Evolutionary conservation across 2,329 filamentous ascomycete species (phyloP), one percentile per base, ranked within the genome.

Genomic region (Rhynchosporium agropyri): DNA sequence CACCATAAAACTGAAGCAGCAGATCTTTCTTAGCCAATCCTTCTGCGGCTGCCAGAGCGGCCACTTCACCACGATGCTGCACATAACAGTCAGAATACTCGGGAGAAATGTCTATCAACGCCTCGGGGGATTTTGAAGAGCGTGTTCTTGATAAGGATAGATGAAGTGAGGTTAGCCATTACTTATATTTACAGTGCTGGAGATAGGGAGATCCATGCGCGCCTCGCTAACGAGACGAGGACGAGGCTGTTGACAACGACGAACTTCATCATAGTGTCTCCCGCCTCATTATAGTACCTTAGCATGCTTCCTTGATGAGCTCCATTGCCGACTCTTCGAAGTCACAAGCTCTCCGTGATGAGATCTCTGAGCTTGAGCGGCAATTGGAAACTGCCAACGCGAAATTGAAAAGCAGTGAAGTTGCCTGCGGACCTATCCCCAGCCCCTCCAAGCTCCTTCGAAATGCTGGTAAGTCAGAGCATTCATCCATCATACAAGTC

Each of bases 281-380:
- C n/a, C 46, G 53, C 29, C 20, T 28, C 49, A 26, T 12, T 29
- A n/a, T n/a, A n/a, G n/a, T n/a, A 56, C 31, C 53, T 12, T 43
- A 61, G 46, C 31, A 69, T 68, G 68, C 36, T 64, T 50, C 63
- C 56, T 63, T 62, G 60, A 73, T 72, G 71, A 69, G 50, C 68
- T 60, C 50, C 36, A 43, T 56, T 55, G 46, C 51, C 55, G 68
- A 69, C 67, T 67, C 63, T 54, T 48, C 62, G 61, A 63, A 69
- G 67, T 70, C 68, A 62, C 69, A 70, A 76, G 62, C 78, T 77
- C 65, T 74, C 45, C 60, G 65, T 60, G 73, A 81, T 74, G 86
- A 90, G 74, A 85, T 90, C 65, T 76, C 77, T 7, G 79, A 82
- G 26, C 78, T 90, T 10, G 85, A 90, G 63, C 64, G 66, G 64